These are phyloP conservation scores for Hypoxylon sp. DNA, from an alignment of 2,329 filamentous ascomycete species.

Conservation along the genomic window DNA sequence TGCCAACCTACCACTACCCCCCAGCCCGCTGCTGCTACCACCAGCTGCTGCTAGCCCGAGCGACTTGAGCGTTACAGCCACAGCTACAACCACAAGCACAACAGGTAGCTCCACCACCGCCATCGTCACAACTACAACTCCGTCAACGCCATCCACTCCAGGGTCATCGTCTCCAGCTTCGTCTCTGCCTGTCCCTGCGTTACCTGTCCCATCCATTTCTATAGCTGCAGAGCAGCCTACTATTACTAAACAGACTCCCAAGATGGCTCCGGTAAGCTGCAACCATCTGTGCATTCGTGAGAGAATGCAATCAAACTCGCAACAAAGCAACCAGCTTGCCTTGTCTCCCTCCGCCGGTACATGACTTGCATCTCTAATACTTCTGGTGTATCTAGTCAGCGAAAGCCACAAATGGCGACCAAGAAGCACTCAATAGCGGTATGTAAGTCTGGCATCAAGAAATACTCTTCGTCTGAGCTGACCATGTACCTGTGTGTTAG, in stretches of 20 bases:
- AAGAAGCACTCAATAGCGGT: slow-evolving; percentile 50
- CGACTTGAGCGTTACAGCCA: slow-evolving; percentile 36
- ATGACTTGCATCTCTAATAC: slow-evolving; percentile 35
- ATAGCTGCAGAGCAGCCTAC: slow-evolving; percentile 47
- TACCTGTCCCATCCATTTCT: slow-evolving; percentile 39
- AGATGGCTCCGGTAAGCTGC: slow-evolving; percentile 69
- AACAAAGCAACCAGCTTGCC: slow-evolving; percentile 18
- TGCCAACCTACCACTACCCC: slow-evolving; percentile 48
- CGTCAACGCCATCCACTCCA: slow-evolving; percentile 41
- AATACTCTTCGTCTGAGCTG: slow-evolving; percentile 24
- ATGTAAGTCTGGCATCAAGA: slow-evolving; percentile 32
- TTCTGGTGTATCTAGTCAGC: slow-evolving; percentile 42
- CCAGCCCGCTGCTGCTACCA: slow-evolving; percentile 40
- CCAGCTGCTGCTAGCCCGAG: slow-evolving; percentile 17
- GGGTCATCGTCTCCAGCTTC: slow-evolving; percentile 50
- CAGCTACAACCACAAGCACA: too few species aligned
- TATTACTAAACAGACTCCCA: slow-evolving; percentile 54
- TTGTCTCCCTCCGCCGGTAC: slow-evolving; percentile 1
- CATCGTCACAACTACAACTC: slow-evolving; percentile 19
- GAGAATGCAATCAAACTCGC: slow-evolving; percentile 27
- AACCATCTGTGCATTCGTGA: slow-evolving; percentile 21
- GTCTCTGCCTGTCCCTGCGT: slow-evolving; percentile 52
- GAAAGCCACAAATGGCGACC: slow-evolving; percentile 52
- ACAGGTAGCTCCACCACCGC: slow-evolving; percentile 39
- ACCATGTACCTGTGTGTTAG: slow-evolving; percentile 51